phyloP scores from a whole-genome alignment of 495 filamentous ascomycete genomes.

The Haplographium delicatum region DNA sequence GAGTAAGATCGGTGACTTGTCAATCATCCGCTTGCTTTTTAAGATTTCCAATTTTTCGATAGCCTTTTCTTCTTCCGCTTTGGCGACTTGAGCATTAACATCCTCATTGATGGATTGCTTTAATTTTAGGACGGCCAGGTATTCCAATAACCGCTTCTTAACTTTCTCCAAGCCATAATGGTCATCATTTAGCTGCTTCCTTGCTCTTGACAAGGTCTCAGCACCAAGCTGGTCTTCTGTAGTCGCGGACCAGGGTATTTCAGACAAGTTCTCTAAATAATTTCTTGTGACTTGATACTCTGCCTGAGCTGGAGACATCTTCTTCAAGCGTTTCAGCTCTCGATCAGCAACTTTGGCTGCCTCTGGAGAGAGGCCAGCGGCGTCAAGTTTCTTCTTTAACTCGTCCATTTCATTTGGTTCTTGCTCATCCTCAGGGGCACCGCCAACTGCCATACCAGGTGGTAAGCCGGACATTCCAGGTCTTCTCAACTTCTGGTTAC shows the following conservation, averaged over 20 bases:
- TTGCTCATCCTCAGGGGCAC: slow-evolving; percentile 55
- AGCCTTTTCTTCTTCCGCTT: slow-evolving; percentile 52
- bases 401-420: slow-evolving; percentile 86
- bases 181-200: slow-evolving; percentile 90
- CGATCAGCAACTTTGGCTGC: slow-evolving; percentile 83
- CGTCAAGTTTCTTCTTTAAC: slow-evolving; percentile 78
- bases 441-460: slow-evolving; percentile 29
- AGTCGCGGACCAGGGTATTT: slow-evolving; percentile 86
- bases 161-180: slow-evolving; percentile 97
- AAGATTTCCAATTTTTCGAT: slow-evolving; percentile 59
- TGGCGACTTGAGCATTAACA: slow-evolving; percentile 69
- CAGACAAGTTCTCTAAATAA: slow-evolving; percentile 92
- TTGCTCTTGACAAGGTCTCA: slow-evolving; percentile 69
- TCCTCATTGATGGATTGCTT: slow-evolving; percentile 85
- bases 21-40: slow-evolving; percentile 70
- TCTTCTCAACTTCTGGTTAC: slow-evolving; percentile 44
- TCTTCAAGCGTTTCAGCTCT: slow-evolving; percentile 82
- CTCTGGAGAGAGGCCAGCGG: slow-evolving; percentile 61
- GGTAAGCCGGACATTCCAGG: slow-evolving; percentile 45
- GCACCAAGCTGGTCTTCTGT: slow-evolving; percentile 86
- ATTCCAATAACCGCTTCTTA: slow-evolving; percentile 93
- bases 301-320: slow-evolving; percentile 92
- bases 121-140: slow-evolving; percentile 88
- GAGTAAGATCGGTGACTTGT: slow-evolving; percentile 94
- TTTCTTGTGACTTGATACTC: slow-evolving; percentile 91